Evolutionary conservation across 768 basidiomycete genomes (phyloP).

Genomic region (Mycena alexandri): DNA sequence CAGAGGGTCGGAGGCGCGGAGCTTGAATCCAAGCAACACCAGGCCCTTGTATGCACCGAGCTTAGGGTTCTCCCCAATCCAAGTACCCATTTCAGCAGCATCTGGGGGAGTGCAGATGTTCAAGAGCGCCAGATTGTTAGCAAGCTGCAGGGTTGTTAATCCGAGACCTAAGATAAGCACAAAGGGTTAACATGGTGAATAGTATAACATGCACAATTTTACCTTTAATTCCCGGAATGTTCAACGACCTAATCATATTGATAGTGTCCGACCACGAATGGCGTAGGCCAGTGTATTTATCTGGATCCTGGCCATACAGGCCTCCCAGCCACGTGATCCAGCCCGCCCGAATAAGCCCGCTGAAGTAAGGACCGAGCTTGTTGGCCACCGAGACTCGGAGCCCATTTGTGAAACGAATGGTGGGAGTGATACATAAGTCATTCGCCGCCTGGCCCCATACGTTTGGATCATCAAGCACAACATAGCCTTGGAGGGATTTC

Average conservation of each 20-base stretch:
- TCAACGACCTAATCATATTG: too few species aligned
- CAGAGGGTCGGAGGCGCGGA: background rate
- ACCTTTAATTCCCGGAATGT: conserved; percentile 21
- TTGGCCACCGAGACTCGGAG: too few species aligned
- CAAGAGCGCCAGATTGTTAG: conserved; percentile 32
- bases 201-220: too few species aligned
- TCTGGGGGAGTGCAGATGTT: conserved; percentile 19
- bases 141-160: conserved; percentile 33
- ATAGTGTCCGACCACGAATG: too few species aligned
- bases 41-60: conserved; percentile 33
- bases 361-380: too few species aligned
- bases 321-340: background rate
- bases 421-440: background rate
- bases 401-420: too few species aligned
- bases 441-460: background rate
- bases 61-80: conserved; percentile 17
- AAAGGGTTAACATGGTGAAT: too few species aligned
- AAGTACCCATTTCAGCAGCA: conserved; percentile 22
- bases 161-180: too few species aligned
- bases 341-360: too few species aligned
- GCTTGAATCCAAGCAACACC: conserved; percentile 21
- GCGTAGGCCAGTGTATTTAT: too few species aligned
- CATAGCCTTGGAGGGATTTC: background rate
- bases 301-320: conserved; percentile 23
- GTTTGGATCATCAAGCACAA: background rate